Percentiles rank a stretch among this genome's conserved stretches.
These are phyloP conservation scores for Ophiostoma piceae DNA, from an alignment of 2,329 filamentous ascomycete species.

Conservation along the genomic window DNA sequence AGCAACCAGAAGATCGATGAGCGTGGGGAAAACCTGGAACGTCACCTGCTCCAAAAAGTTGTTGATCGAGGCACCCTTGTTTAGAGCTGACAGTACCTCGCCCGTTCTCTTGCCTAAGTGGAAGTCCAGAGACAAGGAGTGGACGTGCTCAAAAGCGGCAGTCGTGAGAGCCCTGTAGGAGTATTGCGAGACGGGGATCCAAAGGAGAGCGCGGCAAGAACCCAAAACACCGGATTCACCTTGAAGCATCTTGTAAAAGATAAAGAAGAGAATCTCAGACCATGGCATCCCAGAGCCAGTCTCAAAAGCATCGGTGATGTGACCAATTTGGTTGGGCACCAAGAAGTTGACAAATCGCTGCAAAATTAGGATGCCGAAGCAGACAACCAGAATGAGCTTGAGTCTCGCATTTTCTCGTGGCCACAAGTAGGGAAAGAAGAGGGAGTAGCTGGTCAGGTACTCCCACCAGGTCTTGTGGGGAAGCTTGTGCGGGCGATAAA, in stretches of 20 bases:
- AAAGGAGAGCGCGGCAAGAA: constrained; percentile 74
- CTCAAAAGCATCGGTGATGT: constrained; percentile 70
- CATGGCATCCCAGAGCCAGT: constrained; percentile 55
- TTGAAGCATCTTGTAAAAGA: constrained; percentile 74
- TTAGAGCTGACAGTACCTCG: constrained; percentile 89
- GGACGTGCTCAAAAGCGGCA: constrained; percentile 94
- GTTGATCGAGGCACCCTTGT: constrained; percentile 94
- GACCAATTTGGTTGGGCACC: constrained; percentile 75
- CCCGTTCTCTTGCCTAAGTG: constrained; percentile 95
- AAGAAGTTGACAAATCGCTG: constrained; percentile 82
- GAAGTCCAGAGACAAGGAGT: constrained; percentile 90
- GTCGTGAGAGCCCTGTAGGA: constrained; percentile 92
- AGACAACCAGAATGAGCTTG: constrained; percentile 73
- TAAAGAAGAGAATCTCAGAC: constrained; percentile 68
- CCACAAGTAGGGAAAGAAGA: constrained; percentile 97
- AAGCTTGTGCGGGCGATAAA: constrained; percentile 81
- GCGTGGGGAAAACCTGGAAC: constrained; percentile 92
- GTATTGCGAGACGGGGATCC: constrained; percentile 96
- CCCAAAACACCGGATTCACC: constrained; percentile 84
- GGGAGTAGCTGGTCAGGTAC: constrained; percentile 82
- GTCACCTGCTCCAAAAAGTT: constrained; percentile 94
- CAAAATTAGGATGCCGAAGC: constrained; percentile 71
- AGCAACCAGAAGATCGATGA: constrained; percentile 81
- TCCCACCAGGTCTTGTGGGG: constrained; percentile 94
- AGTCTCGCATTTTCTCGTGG: constrained; percentile 70